Base-by-base conservation (phyloP, 2,329 filamentous ascomycete genomes). In the Ophiostoma himal-ulmi region DNA sequence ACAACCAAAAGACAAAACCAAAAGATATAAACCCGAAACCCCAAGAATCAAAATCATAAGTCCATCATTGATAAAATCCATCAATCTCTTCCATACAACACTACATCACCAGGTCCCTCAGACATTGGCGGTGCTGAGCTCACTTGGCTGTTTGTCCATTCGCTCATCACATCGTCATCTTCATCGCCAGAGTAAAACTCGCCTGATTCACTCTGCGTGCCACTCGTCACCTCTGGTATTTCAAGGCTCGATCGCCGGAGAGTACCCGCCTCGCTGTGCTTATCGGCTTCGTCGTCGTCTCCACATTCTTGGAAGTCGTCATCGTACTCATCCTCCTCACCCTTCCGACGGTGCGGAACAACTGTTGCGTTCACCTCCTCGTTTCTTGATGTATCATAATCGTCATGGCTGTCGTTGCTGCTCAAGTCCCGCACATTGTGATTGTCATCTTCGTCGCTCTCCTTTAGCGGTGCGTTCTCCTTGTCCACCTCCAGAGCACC, bases 371-470 rank as follows among this genome's bases (percentile, higher is more conserved):
- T 65, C 8, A 39, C 26, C 62, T 74, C n/a, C n/a, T 57, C 52
- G 52, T 57, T 57, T 8, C n/a, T 57, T 5, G 22, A 26, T 57
- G 52, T 57, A 72, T 73, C 26, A 64, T 73, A 69, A 36, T 39
- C 68, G 14, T 70, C 64, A 22, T 57, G 52, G 52, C 52, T 57
- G 52, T 26, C 52, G n/a, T 57, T 26, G 11, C 22, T 69, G 69
- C 11, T 34, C 65, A 6, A 26, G 62, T 4, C 67, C 68, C 74
- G 89, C 39, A 44, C 14, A 5, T 44, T 17, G 11, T 17, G 7
- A 17, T 17, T 44, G 39, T 44, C 39, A 13, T 44, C 88, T 72
- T 91, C 89, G 60, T 88, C 85, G 67, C 84, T 85, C 76, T 91
- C 89, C n/a, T 83, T 83, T 54, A 90, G 67, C 30, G 74, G 74